Base-by-base conservation (phyloP, 176 grass and related monocot species). In the Paspalum vaginatum region DNA sequence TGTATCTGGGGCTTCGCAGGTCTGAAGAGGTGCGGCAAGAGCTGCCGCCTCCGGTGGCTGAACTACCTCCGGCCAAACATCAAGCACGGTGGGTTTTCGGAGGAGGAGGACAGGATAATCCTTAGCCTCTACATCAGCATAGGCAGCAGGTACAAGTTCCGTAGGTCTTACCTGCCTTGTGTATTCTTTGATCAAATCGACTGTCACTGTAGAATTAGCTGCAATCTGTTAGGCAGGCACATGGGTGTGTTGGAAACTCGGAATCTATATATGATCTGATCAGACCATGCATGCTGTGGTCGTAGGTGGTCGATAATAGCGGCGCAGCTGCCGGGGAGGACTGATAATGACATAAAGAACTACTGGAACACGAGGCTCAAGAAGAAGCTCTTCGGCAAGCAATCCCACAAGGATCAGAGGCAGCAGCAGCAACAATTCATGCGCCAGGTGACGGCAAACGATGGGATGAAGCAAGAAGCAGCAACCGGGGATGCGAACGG, bases 271-370 rank as follows among this genome's bases (percentile, higher is more conserved):
- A n/a, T n/a, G n/a, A n/a, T n/a, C n/a, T n/a, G 74, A 92, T 21
- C 59, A 61, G 52, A 24, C 51, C 66, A 41, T 65, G 71, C 74
- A 81, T 89, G 67, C 6, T 66, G 41, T 63, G 61, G 59, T 59
- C 63, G 26, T 76, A 97, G 94, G 89, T 97, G 94, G 94, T 97
- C 94, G 18, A 92, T 97, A 51, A 97, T 97, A 85, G 94, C 94
- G 8, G 89, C 91, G 17, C 94, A 94, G 79, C 85, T 97, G 85
- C 94, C 94, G 2, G 94, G 94, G 49, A 88, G 94, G 84, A 97
- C 94, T 1, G 94, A 97, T 60, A 97, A 97, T 79, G 94, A 97
- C 73, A 97, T 97, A 88, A 97, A 97, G 89, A 97, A 97, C 85
- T 94, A 97, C 83, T 97, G 94, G 94, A 97, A 97, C 74, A 97